Percentiles rank a stretch among this genome's conserved stretches.
These are phyloP conservation scores for Thielaviopsis ethacetica DNA, from an alignment of 2,329 filamentous ascomycete species.

Conservation along the genomic window DNA sequence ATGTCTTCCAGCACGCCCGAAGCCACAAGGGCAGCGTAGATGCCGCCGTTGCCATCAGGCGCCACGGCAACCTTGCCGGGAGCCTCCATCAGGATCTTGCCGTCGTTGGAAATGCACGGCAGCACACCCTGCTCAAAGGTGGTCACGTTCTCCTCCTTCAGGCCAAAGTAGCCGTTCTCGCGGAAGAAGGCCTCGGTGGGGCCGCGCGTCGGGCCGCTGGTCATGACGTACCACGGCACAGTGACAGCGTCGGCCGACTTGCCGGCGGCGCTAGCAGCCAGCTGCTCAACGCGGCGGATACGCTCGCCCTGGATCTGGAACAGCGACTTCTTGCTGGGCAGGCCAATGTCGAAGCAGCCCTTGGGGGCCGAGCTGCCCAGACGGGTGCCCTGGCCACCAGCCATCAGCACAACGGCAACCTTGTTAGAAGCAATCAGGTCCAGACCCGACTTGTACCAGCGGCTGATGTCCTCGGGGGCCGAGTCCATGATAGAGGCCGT, in stretches of 20 bases:
- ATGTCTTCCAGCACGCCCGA: slow-evolving; percentile 76
- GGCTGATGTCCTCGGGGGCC: slow-evolving; percentile 55
- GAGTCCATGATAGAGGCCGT: slow-evolving; percentile 88
- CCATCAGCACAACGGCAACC: slow-evolving; percentile 84
- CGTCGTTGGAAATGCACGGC: slow-evolving; percentile 92
- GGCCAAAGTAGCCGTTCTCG: slow-evolving; percentile 78
- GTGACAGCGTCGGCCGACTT: slow-evolving; percentile 32
- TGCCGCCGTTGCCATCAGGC: slow-evolving; percentile 90
- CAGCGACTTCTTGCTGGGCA: slow-evolving; percentile 82
- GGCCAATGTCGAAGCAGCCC: slow-evolving; percentile 91
- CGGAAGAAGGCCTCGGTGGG: slow-evolving; percentile 91
- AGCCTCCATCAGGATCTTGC: slow-evolving; percentile 86
- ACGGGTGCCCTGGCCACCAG: slow-evolving; percentile 88
- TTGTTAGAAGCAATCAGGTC: slow-evolving; percentile 65
- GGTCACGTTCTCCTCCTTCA: slow-evolving; percentile 68
- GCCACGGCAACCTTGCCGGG: slow-evolving; percentile 88
- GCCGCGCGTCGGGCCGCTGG: slow-evolving; percentile 78
- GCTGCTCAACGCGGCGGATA: slow-evolving; percentile 68
- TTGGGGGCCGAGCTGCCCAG: slow-evolving; percentile 91
- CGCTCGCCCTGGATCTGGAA: slow-evolving; percentile 97
- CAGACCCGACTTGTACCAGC: slow-evolving; percentile 71
- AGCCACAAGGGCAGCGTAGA: slow-evolving; percentile 79
- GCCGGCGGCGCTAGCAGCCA: slow-evolving; percentile 56
- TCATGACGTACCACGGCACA: slow-evolving; percentile 99
- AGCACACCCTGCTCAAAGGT: slow-evolving; percentile 96